These are phyloP conservation scores for Hirsutella minnesotensis DNA, from an alignment of 2,329 filamentous ascomycete genomes.

Conservation along the genomic window DNA sequence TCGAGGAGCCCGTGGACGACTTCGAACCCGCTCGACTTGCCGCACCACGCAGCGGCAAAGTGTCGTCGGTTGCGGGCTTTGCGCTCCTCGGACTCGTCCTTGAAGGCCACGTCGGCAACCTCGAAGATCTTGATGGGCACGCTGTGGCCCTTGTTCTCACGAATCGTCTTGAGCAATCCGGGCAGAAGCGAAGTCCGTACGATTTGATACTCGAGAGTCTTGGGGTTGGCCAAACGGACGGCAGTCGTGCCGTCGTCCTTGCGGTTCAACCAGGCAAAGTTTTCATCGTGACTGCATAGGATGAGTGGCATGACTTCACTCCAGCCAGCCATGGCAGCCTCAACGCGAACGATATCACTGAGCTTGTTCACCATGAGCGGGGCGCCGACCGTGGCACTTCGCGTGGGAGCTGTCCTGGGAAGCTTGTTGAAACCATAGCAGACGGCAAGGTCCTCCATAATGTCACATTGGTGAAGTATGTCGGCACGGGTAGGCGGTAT, in stretches of 20 bases:
- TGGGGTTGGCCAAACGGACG: conserved; percentile 80
- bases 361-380: conserved; percentile 91
- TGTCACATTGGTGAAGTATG: conserved; percentile 89
- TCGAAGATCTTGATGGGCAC: conserved; percentile 91
- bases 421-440: conserved; percentile 97
- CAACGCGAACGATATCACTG: conserved; percentile 75
- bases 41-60: conserved; percentile 93
- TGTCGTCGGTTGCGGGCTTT: conserved; percentile 87
- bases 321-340: conserved; percentile 92
- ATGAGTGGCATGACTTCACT: conserved; percentile 92
- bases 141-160: conserved; percentile 81
- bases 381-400: conserved; percentile 74
- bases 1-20: conserved; percentile 90
- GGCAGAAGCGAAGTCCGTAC: conserved; percentile 79
- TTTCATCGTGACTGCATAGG: conserved; percentile 95
- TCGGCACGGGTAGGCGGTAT: conserved; percentile 87
- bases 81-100: conserved; percentile 70
- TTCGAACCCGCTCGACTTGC: conserved; percentile 90
- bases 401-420: conserved; percentile 74
- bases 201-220: conserved; percentile 87
- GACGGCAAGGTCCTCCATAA: conserved; percentile 97
- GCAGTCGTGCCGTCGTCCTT: conserved; percentile 76
- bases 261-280: conserved; percentile 90
- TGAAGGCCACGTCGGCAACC: conserved; percentile 82
- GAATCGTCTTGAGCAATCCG: conserved; percentile 82